A percentile compares a stretch with the other conserved stretches of the same genome.
These are phyloP conservation scores for Santalum album DNA, from an alignment of 164 flowering plant genomes.

Conservation along the genomic window DNA sequence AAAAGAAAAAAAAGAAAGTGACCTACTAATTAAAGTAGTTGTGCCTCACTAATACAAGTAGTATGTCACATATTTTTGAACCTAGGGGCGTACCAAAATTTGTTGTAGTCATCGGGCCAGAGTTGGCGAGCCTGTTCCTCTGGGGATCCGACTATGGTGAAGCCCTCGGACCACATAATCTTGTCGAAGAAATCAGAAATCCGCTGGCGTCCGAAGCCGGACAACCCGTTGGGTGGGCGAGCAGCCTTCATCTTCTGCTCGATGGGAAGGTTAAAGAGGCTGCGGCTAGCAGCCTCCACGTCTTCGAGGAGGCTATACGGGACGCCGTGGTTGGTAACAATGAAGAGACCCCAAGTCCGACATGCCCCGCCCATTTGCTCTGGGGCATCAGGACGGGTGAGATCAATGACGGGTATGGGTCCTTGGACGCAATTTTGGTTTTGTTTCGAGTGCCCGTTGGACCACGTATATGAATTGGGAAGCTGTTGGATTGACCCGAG, in stretches of 20 bases:
- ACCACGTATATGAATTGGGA: constrained; percentile 68
- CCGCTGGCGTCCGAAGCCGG: constrained; percentile 71
- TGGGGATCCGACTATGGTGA: constrained; percentile 68
- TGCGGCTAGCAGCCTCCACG: constrained; percentile 25
- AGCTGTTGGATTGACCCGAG: constrained; percentile 37
- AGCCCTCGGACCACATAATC: constrained; percentile 86
- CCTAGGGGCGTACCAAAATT: constrained; percentile 48
- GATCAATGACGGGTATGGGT: constrained; percentile 50
- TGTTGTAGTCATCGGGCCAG: constrained; percentile 56
- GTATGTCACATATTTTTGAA: no score
- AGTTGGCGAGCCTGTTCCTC: constrained; percentile 61
- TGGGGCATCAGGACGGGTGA: constrained; percentile 31
- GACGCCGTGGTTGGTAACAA: constrained; percentile 58
- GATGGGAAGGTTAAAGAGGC: constrained; percentile 58
- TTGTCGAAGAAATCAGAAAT: constrained; percentile 66
- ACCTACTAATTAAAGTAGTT: no score
- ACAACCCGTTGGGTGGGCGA: constrained; percentile 40
- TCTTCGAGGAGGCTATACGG: constrained; percentile 28
- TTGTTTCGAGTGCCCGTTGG: constrained; percentile 10
- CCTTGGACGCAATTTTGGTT: background rate
- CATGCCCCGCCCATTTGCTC: constrained; percentile 62
- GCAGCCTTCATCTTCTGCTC: constrained; percentile 68
- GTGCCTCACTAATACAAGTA: no score
- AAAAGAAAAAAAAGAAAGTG: background rate
- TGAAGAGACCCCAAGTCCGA: constrained; percentile 76